Evolutionary conservation across 2,329 filamentous ascomycete genomes (phyloP), one percentile per base, ranked within the genome.

Genomic region (Cladosporium sphaerospermum): DNA sequence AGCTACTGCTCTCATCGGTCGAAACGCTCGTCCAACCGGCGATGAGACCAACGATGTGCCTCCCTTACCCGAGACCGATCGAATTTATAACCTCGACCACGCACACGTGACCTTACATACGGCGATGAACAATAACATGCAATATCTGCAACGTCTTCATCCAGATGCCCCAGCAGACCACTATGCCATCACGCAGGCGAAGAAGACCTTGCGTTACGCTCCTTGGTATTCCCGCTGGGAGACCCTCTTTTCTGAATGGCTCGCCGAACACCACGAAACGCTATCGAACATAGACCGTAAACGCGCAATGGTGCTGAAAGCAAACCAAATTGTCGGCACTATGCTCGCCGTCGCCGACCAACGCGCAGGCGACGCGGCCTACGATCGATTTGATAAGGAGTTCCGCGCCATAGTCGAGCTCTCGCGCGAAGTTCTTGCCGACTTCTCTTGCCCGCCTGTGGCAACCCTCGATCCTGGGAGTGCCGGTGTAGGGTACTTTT

Each of bases 251-350:
- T 64, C 63, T 8, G 34, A 53, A 1, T 66, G 58, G 42, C 54
- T 67, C 11, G 59, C 61, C 5, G 57, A 59, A 7, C 56, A 60
- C 42, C 57, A 59, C 31, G 61, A 58, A 18, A 55, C 52, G 53
- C 61, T 67, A 57, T 55, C 57, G 28, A 62, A 65, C 52, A 59
- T 63, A 54, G 64, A 67, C 51, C 56, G 64, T 44, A 67, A 67
- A 54, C 59, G 64, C 19, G 63, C 64, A 2, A 66, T 67, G 63
- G 64, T 67, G n/a, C 58, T 67, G n/a, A 66, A 66, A 51, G 61
- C 64, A 19, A 66, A 67, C 45, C 64, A 67, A 46, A 57, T 67
- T 19, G 64, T 66, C 23, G 63, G 63, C 10, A 65, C 60, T 9
- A 63, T 67, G 64, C 61, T 66, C 16, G 60, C 64, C 23, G 61